Base-by-base conservation (phyloP, 768 basidiomycete genomes). In the button mushroom (Agaricus bisporus) region DNA sequence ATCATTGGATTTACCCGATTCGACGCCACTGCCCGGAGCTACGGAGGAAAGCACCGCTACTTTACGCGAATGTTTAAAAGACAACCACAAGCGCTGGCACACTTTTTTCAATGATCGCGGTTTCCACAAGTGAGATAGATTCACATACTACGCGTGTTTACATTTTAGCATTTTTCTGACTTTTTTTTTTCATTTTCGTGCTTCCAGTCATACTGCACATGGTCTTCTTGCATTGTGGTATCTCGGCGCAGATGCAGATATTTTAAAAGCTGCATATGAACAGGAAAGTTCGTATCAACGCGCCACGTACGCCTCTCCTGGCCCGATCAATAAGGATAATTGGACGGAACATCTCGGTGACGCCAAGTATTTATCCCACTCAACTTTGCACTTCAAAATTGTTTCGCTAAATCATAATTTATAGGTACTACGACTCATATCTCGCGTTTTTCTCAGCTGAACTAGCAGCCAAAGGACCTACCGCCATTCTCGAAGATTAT, bases 371-470 rank as follows among this genome's bases (percentile, higher is more conserved):
- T 75, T 5, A 38, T 17, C 14, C 15, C 5, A 22, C 11, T 15
- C 37, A n/a, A 35, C 15, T 5, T 22, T 17, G 18, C 3, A 37
- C 22, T 46, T 25, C 11, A 22, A 29, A 29, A 5, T 26, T 10
- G 2, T 18, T 41, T 37, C 17, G 22, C 22, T 22, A 53, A 5
- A 45, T 10, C 50, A 12, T 18, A 20, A 55, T 17, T 29, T n/a
- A 6, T 56, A 86, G 84, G 9, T 86, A 75, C 59, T 86, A 83
- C 57, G 63, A 70, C 18, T 73, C 74, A 0, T 88, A 86, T 60
- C 64, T 81, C 12, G 62, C 70, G 4, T 87, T 80, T 66, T 88
- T 86, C 63, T 69, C 70, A 0, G 59, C 69, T 0, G 65, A 68
- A 12, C 59, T 79, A 37, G 63, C 73, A 36, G 63, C 69, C 7